A percentile compares a stretch with the other conserved stretches of the same genome.
These are phyloP conservation scores for Cornus controversa DNA, from an alignment of 148 eudicot species.

Conservation along the genomic window DNA sequence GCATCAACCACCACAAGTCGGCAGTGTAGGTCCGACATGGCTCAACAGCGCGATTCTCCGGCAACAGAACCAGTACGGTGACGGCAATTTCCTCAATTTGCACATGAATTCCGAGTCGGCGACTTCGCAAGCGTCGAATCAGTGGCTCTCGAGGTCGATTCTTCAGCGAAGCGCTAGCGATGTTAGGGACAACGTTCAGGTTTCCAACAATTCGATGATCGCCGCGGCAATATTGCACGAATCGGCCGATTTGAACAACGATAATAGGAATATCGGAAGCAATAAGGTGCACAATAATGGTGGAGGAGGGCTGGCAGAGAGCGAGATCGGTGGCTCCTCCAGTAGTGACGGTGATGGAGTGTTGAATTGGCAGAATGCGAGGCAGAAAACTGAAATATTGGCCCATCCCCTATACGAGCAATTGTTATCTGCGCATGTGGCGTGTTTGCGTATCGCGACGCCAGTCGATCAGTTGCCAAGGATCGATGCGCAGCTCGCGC, in stretches of 20 bases:
- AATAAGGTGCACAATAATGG: constrained; percentile 23
- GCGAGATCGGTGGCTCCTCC: constrained; percentile 13
- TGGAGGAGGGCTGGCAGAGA: constrained; percentile 18
- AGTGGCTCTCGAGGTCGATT: constrained; percentile 32
- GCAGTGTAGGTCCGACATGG: constrained; percentile 23
- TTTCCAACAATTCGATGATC: constrained; percentile 22
- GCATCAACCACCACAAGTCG: constrained; percentile 5
- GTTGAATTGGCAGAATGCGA: constrained; percentile 45
- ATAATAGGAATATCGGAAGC: neutral
- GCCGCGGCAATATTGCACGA: constrained; percentile 14
- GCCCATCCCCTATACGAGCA: constrained; percentile 80
- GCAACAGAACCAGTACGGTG: constrained; percentile 22
- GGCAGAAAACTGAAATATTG: constrained; percentile 53
- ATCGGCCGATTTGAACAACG: constrained; percentile 9
- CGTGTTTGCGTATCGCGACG: constrained; percentile 72
- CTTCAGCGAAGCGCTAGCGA: constrained; percentile 17
- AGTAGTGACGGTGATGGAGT: constrained; percentile 19
- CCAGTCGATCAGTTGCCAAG: constrained; percentile 92
- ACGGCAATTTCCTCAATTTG: constrained; percentile 19
- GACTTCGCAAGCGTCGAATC: constrained; percentile 17
- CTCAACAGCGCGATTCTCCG: constrained; percentile 30
- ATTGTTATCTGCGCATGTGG: constrained; percentile 74
- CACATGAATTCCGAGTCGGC: constrained; percentile 18
- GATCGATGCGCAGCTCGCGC: constrained; percentile 80
- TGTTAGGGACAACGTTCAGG: constrained; percentile 9